Evolutionary conservation across 1,284 basidiomycete species (phyloP).

Genomic region (Moniliella sp.): DNA sequence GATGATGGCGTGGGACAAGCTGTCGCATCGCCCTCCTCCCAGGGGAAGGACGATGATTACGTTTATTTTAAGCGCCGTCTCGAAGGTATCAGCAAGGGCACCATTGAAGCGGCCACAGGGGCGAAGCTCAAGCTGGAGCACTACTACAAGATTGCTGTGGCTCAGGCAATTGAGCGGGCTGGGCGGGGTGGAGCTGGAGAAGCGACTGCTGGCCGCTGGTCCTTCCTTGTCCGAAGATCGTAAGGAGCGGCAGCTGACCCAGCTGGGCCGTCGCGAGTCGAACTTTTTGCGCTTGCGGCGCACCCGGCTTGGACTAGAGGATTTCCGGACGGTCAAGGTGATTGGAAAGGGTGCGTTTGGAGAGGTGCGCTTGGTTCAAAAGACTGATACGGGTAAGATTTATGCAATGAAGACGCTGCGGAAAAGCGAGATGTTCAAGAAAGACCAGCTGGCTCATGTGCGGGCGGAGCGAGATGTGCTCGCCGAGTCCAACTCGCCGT

Average conservation of each 20-base stretch:
- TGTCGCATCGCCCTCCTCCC: too few species aligned
- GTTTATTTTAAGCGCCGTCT: conserved; percentile 86
- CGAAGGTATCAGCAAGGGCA: conserved; percentile 60
- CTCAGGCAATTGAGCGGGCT: conserved; percentile 70
- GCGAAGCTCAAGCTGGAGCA: conserved; percentile 93
- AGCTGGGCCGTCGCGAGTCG: conserved; percentile 64
- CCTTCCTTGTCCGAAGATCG: conserved; percentile 52
- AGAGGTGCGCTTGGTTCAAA: conserved; percentile 73
- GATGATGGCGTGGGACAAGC: conserved; percentile 1
- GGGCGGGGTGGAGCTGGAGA: conserved; percentile 80
- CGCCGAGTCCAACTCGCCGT: too few species aligned
- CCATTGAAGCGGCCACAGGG: conserved; percentile 71
- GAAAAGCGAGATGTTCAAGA: conserved; percentile 85
- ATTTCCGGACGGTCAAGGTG: conserved; percentile 72
- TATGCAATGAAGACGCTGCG: conserved; percentile 92
- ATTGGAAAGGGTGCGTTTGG: conserved; percentile 97
- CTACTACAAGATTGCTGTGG: conserved; percentile 85
- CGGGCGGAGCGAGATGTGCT: conserved; percentile 72
- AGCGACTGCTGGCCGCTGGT: conserved; percentile 44
- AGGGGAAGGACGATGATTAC: conserved; percentile 46
- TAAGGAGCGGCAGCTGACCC: conserved; percentile 70
- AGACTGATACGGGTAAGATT: conserved; percentile 53
- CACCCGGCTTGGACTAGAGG: conserved; percentile 60
- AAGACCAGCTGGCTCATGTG: conserved; percentile 91
- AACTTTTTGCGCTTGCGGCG: conserved; percentile 62